These are phyloP conservation scores for Tricholoma saponaceum DNA, from an alignment of 768 basidiomycete genomes.

Conservation along the genomic window DNA sequence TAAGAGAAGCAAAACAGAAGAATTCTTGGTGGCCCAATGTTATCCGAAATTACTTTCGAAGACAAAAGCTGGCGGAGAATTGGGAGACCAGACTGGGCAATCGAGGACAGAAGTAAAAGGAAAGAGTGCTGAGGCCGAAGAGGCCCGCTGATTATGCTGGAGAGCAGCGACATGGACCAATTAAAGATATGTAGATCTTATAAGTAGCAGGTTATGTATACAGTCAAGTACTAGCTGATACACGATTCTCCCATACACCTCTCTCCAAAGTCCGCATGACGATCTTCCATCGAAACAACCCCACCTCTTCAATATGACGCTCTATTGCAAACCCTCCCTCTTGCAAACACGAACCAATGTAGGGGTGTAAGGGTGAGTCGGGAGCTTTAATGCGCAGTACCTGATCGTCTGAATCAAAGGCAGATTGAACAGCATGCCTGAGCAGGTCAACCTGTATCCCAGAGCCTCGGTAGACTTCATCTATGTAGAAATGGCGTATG, in stretches of 20 bases:
- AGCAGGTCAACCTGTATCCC: conserved; percentile 66
- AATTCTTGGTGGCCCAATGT: conserved; percentile 14
- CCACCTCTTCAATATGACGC: conserved; percentile 40
- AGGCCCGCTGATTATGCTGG: conserved; percentile 12
- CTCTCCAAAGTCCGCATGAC: conserved; percentile 39
- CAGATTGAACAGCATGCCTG: conserved; percentile 48
- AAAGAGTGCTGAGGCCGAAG: conserved; percentile 33
- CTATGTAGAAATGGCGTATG: conserved; percentile 74
- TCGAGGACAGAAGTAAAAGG: conserved; percentile 56
- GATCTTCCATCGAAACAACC: conserved; percentile 56
- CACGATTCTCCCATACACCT: conserved; percentile 38
- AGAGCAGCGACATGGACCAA: conserved; percentile 14
- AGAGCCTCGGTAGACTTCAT: conserved; percentile 54
- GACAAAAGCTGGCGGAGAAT: conserved; percentile 46
- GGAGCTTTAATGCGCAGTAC: conserved; percentile 43
- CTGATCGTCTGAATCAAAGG: conserved; percentile 43
- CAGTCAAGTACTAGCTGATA: background rate
- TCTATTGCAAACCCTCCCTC: conserved; percentile 48
- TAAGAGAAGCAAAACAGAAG: conserved; percentile 60
- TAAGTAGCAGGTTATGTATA: too few species aligned
- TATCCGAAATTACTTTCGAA: conserved; percentile 17
- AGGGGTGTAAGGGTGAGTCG: conserved; percentile 49
- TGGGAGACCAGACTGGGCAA: conserved; percentile 53
- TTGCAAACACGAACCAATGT: conserved; percentile 41
- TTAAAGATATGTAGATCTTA: conserved; percentile 11